Evolutionary conservation across 768 basidiomycete genomes (phyloP), one percentile per base, ranked within the genome.

Genomic region (Auriscalpium orientale): DNA sequence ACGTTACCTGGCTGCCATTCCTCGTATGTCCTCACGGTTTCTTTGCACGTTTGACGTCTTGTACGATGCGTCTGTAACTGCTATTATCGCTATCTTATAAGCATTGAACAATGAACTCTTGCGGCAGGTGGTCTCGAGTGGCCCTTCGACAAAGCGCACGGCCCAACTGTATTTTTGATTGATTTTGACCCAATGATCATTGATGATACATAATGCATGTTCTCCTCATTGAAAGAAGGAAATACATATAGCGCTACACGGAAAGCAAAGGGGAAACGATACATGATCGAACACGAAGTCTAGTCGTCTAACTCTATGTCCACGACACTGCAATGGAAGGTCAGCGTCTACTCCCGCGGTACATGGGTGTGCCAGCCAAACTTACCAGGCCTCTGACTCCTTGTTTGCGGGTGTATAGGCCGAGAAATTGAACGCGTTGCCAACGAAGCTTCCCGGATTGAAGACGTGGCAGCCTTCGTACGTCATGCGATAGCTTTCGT

Each of bases 391-490:
- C 67, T 93, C 90, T 0, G 94, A 95, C 65, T 90, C 86, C 44
- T 81, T 71, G 57, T 86, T 87, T 2, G 89, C 82, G 12, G 95
- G 95, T 56, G 86, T 89, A 63, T 95, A 99, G 3, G 92, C 89
- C 11, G 89, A 91, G 75, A 98, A 98, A 6, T 82, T 79, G 62
- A 91, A 88, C 6, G 86, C 79, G 49, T 82, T 87, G 5, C 90
- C 84, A 13, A 93, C 76, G 67, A 98, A 98, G 50, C 87, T 85
- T 18, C 97, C 95, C 0, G 97, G 97, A 68, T 99, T 99, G 78
- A 98, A 94, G 28, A 98, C 97, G 71, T 98, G 97, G 64, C 97
- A 98, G 11, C 93, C 93, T 56, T 95, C 94, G 68, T 99, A 99
- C 1, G 95, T 98, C 60, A 97, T 77, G 64, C 97, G 92, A 69